Evolutionary conservation across 768 basidiomycete genomes (phyloP), one percentile per base, ranked within the genome.

Genomic region (Tephrocybe rancida): DNA sequence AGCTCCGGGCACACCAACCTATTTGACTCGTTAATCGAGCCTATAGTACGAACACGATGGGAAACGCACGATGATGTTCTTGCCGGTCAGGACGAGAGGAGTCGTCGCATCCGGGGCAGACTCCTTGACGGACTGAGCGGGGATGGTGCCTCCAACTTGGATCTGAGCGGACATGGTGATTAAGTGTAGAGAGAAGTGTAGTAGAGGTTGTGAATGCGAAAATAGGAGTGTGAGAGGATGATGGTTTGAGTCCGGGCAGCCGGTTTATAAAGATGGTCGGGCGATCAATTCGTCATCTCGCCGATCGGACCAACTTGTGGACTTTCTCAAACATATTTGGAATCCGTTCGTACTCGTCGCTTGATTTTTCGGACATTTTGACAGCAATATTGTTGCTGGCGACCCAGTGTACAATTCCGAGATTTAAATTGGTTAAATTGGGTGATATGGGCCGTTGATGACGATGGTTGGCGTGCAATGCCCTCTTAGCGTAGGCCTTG

Each of bases 1-100:
- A 6, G 87, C 87, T 14, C 87, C 89, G 0, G 91, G 89, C 26
- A 91, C 86, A 11, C 86, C 85, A 51, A 92, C 76, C 86, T 87
- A 52, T 16, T 46, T 7, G 30, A 44, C 18, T 34, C 13, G 10
- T 19, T 3, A 22, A 25, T 22, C 27, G 13, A 32, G n/a, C n/a
- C n/a, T 48, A 1, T 9, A 14, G 9, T 41, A 30, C 27, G n/a
- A 10, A 32, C 11, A 24, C 11, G 14, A 11, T 14, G 19, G 10
- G 25, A 30, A 24, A 75, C 81, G 41, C 59, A 87, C 87, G 52
- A 89, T 79, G 63, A 88, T 64, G 60, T 84, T 85, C 71, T 81
- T 86, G 21, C 87, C 86, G 8, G 67, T 73, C 35, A 87, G 67
- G 48, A 72, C 72, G 37, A 88, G 70, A 3, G 71, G 67, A 32